phyloP scores from a whole-genome alignment of 257 asterid species.

The Penstemon barbatus region DNA sequence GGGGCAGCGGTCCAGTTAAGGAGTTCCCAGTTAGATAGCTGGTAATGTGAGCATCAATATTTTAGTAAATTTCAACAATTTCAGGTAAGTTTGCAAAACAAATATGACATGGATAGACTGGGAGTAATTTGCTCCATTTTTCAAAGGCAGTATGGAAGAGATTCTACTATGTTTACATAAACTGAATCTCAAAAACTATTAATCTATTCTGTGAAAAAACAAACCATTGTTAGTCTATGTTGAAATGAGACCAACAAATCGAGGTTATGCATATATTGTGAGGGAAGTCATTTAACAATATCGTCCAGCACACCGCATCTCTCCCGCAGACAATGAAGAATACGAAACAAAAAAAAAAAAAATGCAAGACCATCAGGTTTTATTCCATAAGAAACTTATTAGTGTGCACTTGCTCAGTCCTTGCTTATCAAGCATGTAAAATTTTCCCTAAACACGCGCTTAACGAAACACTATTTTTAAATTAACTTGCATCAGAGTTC shows the following conservation, averaged over 20 bases:
- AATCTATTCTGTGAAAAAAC: no score
- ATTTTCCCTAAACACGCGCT: neutral
- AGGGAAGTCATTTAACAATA: constrained; percentile 1
- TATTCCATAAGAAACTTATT: neutral
- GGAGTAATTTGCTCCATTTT: neutral
- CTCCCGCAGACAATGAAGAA: no score
- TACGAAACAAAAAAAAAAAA: no score
- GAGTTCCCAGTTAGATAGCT: constrained; percentile 67
- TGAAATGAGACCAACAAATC: neutral
- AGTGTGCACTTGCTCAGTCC: neutral
- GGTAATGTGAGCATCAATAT: constrained; percentile 11
- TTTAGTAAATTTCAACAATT: constrained; percentile 18
- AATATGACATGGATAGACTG: constrained; percentile 1
- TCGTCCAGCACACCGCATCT: neutral
- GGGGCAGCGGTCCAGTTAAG: constrained; percentile 48
- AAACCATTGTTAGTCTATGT: neutral
- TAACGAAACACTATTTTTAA: neutral
- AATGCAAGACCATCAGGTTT: no score
- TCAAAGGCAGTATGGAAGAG: constrained; percentile 2
- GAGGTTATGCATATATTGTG: neutral
- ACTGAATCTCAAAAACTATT: neutral
- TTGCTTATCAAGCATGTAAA: neutral
- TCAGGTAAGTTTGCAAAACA: neutral
- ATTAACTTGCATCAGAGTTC: neutral
- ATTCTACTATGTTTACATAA: neutral